phyloP scores from a whole-genome alignment of 306 rosid genomes.

The Glycyrrhiza uralensis region DNA sequence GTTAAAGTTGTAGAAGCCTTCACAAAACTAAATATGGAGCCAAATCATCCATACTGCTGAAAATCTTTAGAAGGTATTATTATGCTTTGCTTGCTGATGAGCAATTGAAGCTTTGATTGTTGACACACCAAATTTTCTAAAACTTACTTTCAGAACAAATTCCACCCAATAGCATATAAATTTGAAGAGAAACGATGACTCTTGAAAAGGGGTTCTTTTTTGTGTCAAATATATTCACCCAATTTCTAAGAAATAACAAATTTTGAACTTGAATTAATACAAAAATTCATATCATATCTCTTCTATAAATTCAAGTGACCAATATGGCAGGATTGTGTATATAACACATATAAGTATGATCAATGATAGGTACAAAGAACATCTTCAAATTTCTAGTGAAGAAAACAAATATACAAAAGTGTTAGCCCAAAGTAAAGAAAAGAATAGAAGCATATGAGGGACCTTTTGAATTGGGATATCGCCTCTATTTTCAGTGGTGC shows the following conservation, averaged over 20 bases:
- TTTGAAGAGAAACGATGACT: neutral
- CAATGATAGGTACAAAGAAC: neutral
- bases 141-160: neutral
- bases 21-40: neutral
- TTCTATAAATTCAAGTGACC: constrained; percentile 5
- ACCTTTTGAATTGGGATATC: constrained; percentile 37
- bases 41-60: neutral
- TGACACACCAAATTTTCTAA: neutral
- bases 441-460: neutral
- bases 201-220: neutral
- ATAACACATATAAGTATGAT: neutral
- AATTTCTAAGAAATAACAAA: neutral
- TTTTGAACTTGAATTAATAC: neutral
- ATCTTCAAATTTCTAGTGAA: neutral
- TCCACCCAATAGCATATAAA: neutral
- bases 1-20: constrained; percentile 3
- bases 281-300: neutral
- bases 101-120: constrained; percentile 1
- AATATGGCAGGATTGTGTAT: neutral
- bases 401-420: neutral
- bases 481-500: neutral
- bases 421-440: neutral
- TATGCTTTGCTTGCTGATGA: neutral
- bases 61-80: constrained; percentile 4
- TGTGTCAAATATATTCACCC: neutral